Evolutionary conservation across 2,329 filamentous ascomycete species (phyloP), one percentile per base, ranked within the genome.

Genomic region (Magnaporthales sp.): DNA sequence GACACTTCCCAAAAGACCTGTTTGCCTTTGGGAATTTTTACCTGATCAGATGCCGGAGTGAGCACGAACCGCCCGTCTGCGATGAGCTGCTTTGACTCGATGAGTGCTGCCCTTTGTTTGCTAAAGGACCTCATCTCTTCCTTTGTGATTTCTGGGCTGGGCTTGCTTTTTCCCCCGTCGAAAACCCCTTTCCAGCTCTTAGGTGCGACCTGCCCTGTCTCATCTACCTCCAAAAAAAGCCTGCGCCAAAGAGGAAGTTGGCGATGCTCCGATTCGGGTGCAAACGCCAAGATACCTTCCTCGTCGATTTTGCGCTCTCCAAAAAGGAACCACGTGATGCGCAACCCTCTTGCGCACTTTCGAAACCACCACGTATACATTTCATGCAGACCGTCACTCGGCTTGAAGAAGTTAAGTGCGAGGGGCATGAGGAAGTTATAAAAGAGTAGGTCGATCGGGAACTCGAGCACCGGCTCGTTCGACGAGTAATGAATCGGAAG

Each of bases 331-430:
- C 93, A 91, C 1, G 92, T 96, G 46, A 99, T 81, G 26, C 94
- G 87, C 65, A 99, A 81, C 56, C 83, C 80, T 64, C 91, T 85
- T 13, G 93, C 95, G 74, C 93, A 97, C 72, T 86, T 88, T 71
- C 90, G 89, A 79, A 99, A 97, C 92, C 95, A 99, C 94, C 94
- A 98, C 8, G 88, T 89, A 75, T 97, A 99, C 82, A 97, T 89
- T 66, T 84, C 81, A 71, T 96, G 91, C 3, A 99, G 81, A 0
- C 87, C 90, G 73, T 96, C 91, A 65, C 91, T 92, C 1, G 94
- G 93, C 74, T 91, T 91, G 77, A 97, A 89, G 71, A 92, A 89
- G 71, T 87, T 90, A 71, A 98, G 87, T 13, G 93, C 89, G 63
- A 97, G 80, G 0, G 95, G 95, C 82, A 97, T 95, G 62, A 97